Evolutionary conservation across 331 rosid genomes (phyloP), one percentile per base, ranked within the genome.

Genomic region (Acacia concinna): DNA sequence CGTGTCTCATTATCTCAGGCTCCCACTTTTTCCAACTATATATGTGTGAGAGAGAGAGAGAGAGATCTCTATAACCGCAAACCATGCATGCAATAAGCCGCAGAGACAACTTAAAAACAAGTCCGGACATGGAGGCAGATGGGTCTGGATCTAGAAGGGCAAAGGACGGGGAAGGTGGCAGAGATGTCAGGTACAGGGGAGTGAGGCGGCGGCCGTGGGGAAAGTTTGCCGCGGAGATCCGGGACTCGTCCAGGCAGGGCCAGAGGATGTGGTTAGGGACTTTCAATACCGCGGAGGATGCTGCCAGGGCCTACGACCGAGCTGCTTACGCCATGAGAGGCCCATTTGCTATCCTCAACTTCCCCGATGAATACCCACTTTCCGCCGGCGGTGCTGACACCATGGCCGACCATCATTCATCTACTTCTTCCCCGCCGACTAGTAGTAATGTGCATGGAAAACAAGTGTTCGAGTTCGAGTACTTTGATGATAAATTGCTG

Each of bases 301-400:
- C 98, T 0, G 98, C 98, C 2, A 81, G 97, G 70, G 98, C 98
- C 30, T 94, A 94, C 79, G 98, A 94, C 31, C 82, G 91, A 79
- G 96, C 98, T 4, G 98, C 98, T 51, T 92, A 91, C 44, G 60
- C 79, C 63, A 94, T 94, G 98, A 88, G 98, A 80, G 98, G 98
- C 32, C 56, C 91, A 47, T 85, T 89, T 54, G 98, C 98, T 4
- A 84, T 92, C 73, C 93, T 94, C 30, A 94, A 94, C 57, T 94
- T 92, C 64, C 98, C 97, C 1, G 69, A 85, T 32, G 98, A 94
- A 15, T 91, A 92, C 38, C 83, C 85, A 28, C 43, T 74, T 21
- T 31, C 74, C 0, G 54, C 63, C 21, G 85, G 76, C 0, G 78
- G 49, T 32, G 72, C 76, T 49, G 52, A 71, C 34, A 13, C 76